Percentiles rank a stretch among this genome's conserved stretches.
These are phyloP conservation scores for Thielaviopsis musarum DNA, from an alignment of 2,329 filamentous ascomycete species.

Conservation along the genomic window DNA sequence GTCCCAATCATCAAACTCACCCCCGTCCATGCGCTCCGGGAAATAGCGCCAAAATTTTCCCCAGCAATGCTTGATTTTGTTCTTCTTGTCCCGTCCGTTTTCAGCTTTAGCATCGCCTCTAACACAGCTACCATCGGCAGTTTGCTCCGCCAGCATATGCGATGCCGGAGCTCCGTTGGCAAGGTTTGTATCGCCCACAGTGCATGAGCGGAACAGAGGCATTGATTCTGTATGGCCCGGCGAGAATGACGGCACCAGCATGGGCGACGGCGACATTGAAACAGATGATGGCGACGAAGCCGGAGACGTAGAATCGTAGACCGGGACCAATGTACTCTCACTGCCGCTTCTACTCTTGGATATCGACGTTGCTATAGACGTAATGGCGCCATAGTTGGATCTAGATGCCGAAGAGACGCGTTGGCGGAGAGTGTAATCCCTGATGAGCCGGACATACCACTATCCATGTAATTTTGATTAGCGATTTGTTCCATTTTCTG, in stretches of 20 bases:
- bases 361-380: neutral
- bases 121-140: neutral
- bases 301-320: neutral
- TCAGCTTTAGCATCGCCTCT: neutral
- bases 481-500: neutral
- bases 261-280: neutral
- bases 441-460: conserved; percentile 9
- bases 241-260: neutral
- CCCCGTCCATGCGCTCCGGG: neutral
- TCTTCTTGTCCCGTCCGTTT: neutral
- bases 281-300: neutral
- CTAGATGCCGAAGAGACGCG: neutral
- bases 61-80: conserved; percentile 4
- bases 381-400: neutral
- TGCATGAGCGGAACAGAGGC: neutral
- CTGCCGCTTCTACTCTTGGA: neutral
- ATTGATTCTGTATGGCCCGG: neutral
- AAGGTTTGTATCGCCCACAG: neutral
- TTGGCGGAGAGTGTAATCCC: neutral
- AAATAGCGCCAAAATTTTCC: conserved; percentile 10
- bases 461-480: neutral
- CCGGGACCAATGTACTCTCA: neutral
- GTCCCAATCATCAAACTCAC: neutral
- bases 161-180: neutral
- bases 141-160: neutral